Conservation (phyloP, 768 basidiomycete genomes). For the Fibroporia radiculosa region DNA sequence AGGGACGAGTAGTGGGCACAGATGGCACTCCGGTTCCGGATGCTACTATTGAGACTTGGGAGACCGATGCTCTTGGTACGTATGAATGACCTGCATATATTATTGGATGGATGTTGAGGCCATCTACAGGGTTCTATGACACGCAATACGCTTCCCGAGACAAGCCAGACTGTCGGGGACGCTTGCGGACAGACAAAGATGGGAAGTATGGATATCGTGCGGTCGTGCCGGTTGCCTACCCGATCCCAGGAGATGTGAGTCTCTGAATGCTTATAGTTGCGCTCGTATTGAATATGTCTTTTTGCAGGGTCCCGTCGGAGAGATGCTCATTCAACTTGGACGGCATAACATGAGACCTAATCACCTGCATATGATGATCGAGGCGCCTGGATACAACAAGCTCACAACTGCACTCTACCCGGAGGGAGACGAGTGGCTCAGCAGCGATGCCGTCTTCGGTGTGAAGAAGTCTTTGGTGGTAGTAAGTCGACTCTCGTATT, state of each 20-base stretch:
- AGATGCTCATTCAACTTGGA: constrained; percentile 43
- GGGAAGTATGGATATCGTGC: constrained; percentile 68
- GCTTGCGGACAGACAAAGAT: constrained; percentile 47
- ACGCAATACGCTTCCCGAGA: constrained; percentile 48
- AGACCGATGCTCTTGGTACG: constrained; percentile 57
- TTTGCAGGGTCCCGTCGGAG: constrained; percentile 62
- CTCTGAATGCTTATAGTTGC: not conserved
- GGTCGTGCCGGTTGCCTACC: constrained; percentile 61
- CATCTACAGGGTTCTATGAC: constrained; percentile 26
- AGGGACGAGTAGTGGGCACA: constrained; percentile 55
- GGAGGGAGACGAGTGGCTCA: constrained; percentile 56
- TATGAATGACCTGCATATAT: constrained; percentile 9
- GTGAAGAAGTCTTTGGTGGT: constrained; percentile 74
- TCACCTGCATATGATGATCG: constrained; percentile 69
- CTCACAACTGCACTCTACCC: constrained; percentile 72
- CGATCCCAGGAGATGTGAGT: constrained; percentile 65
- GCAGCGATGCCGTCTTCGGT: constrained; percentile 75
- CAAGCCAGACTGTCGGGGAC: constrained; percentile 67
- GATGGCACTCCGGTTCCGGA: constrained; percentile 56
- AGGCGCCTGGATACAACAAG: constrained; percentile 65
- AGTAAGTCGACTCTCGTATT: constrained; percentile 32
- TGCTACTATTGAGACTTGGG: constrained; percentile 78
- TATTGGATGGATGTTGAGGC: constrained; percentile 20
- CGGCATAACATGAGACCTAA: constrained; percentile 76
- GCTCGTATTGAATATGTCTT: constrained; percentile 6